Evolutionary conservation across 371 early-diverging fungal genomes (phyloP).

Genomic region (Mucor piriformis): DNA sequence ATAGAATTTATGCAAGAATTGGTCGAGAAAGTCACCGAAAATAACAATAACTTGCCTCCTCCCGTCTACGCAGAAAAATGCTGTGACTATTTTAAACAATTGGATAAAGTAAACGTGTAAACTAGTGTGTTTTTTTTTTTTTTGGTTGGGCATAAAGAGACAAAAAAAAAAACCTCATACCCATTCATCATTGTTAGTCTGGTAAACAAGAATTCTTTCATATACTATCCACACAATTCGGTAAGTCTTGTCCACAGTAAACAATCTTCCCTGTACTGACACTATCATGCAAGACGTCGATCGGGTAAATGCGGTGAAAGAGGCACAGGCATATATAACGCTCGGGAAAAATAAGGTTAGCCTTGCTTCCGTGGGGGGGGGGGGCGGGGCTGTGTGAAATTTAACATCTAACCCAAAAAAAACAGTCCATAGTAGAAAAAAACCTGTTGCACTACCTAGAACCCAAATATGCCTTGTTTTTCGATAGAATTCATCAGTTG

Average conservation of each 20-base stretch:
- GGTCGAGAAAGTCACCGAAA: constrained; percentile 13
- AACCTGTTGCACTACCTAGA: constrained; percentile 62
- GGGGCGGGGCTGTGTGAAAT: too few species aligned
- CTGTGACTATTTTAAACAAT: constrained; percentile 64
- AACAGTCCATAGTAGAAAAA: constrained; percentile 56
- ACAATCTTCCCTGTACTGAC: constrained; percentile 6
- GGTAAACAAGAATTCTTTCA: constrained; percentile 58
- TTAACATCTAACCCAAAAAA: too few species aligned
- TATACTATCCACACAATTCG: constrained; percentile 65
- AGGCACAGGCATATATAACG: constrained; percentile 2
- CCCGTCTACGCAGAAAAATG: constrained; percentile 60
- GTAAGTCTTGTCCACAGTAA: constrained; percentile 38
- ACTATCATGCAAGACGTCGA: constrained; percentile 33
- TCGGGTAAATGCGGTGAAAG: constrained; percentile 27
- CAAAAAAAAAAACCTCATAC: not conserved
- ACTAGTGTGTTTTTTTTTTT: not conserved
- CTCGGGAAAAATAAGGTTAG: not conserved
- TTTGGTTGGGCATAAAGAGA: not conserved
- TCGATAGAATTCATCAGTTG: constrained; percentile 71
- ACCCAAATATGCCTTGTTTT: constrained; percentile 68
- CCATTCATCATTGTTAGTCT: constrained; percentile 14
- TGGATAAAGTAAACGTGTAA: constrained; percentile 42
- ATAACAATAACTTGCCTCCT: constrained; percentile 38
- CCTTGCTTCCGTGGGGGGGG: not conserved
- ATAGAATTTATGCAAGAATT: constrained; percentile 8